These are phyloP conservation scores for Hemileia vastatrix DNA, from an alignment of 1,284 basidiomycete species.

Conservation along the genomic window DNA sequence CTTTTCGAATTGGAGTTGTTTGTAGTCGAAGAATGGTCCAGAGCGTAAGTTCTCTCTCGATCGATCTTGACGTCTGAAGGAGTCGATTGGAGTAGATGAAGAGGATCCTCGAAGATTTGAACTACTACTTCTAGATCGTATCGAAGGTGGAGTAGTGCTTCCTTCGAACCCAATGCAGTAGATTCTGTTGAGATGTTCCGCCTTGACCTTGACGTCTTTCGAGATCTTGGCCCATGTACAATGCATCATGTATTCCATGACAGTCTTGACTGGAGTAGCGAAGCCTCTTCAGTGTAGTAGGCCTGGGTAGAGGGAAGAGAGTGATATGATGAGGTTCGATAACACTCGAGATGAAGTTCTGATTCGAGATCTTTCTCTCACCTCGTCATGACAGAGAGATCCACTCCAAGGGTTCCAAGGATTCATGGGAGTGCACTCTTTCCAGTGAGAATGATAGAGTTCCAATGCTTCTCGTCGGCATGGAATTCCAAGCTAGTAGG, in stretches of 20 bases:
- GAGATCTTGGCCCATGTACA: slow-evolving; percentile 42
- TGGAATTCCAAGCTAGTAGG: too few relatives aligned
- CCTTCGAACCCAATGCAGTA: slow-evolving; percentile 42
- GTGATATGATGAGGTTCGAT: too few relatives aligned
- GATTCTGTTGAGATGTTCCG: slow-evolving; percentile 31
- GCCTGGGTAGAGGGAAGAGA: slow-evolving; percentile 19
- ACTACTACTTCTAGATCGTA: slow-evolving; percentile 3
- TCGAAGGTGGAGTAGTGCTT: too few relatives aligned
- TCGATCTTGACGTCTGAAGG: neutral
- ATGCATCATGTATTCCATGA: slow-evolving; percentile 36
- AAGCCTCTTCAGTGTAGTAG: slow-evolving; percentile 40
- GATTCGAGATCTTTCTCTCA: neutral
- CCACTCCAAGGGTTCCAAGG: too few relatives aligned
- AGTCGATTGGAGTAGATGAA: too few relatives aligned
- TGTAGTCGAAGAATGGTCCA: too few relatives aligned
- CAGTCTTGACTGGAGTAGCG: slow-evolving; percentile 27
- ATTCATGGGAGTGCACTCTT: too few relatives aligned
- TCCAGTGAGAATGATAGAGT: too few relatives aligned
- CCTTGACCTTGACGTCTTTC: slow-evolving; percentile 27
- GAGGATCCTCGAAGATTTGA: neutral
- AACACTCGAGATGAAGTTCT: too few relatives aligned
- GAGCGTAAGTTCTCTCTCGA: too few relatives aligned
- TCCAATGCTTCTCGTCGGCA: too few relatives aligned
- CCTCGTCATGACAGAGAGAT: slow-evolving; percentile 34
- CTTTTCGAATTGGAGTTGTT: too few relatives aligned